Base-by-base conservation (phyloP, 2,329 filamentous ascomycete species). In the Cytospora chrysosperma region DNA sequence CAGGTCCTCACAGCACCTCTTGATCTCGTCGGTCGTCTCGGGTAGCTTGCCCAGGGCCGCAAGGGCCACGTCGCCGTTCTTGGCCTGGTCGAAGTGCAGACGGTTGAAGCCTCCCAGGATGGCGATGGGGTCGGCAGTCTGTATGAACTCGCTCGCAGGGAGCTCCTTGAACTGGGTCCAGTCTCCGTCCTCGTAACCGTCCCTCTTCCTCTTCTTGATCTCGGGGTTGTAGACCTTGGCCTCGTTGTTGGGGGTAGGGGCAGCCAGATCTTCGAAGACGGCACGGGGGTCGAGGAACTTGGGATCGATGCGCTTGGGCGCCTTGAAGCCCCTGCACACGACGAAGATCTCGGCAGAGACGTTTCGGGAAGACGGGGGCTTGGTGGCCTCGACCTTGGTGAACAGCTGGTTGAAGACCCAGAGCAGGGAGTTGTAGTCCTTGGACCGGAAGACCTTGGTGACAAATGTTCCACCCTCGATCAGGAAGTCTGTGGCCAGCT, bases 341-440 rank as follows among this genome's bases (percentile, higher is more conserved):
- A 98, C 94, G 80, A 99, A 99, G 49, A 98, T 98, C 81, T 99
- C 95, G 68, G 95, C 95, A 9, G 93, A 97, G 59, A 99, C 94
- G 72, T 96, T 97, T 81, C 95, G 85, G 10, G 92, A 97, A 0
- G 93, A 96, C 0, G 95, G 95, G 4, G 95, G 95, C 77, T 99
- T 99, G 6, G 95, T 99, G 56, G 96, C 94, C 75, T 99, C 94
- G 67, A 99, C 95, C 69, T 95, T 96, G 55, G 85, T 84, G 79
- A 99, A 99, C 0, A 99, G 83, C 76, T 99, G 95, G 74, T 97
- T 97, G 81, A 98, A 93, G 37, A 98, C 93, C 95, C 95, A 99
- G 56, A 98, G 84, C 53, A 99, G 79, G 64, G 92, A 89, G 74
- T 97, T 97, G 81, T 97, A 98, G 74, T 99, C 94, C 74, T 97